Evolutionary conservation across 192 early-diverging fungal species (phyloP).

Genomic region (Gaertneriomyces sp.): DNA sequence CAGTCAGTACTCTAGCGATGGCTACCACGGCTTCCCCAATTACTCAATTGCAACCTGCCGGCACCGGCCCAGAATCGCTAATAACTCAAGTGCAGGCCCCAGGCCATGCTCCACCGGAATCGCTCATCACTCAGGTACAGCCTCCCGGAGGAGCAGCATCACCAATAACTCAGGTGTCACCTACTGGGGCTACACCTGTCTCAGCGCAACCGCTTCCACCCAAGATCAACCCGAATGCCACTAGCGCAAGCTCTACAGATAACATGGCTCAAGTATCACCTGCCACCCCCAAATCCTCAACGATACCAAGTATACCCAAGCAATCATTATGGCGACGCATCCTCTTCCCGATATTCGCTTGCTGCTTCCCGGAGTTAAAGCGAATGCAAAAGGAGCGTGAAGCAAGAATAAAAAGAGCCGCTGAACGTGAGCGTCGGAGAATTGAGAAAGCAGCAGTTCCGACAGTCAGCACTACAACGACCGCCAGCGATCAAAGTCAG

Average conservation of each 20-base stretch:
- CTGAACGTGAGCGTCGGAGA: not conserved
- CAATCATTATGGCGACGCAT: not conserved
- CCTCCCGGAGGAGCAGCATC: not conserved
- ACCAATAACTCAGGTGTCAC: not conserved
- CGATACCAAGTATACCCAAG: not conserved
- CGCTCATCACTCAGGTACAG: constrained; percentile 7
- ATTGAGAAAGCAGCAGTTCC: not conserved
- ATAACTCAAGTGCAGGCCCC: too few species aligned
- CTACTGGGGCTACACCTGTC: not conserved
- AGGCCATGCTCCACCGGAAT: not conserved
- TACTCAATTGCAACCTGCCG: too few species aligned
- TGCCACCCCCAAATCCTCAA: constrained; percentile 8
- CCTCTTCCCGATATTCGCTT: constrained; percentile 1
- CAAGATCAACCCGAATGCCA: not conserved
- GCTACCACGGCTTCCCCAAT: too few species aligned
- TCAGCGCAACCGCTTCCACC: not conserved
- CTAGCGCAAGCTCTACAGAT: not conserved
- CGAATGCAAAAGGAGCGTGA: not conserved
- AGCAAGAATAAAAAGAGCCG: not conserved
- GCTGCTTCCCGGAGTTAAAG: constrained; percentile 3
- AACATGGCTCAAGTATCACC: not conserved
- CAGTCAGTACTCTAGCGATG: too few species aligned
- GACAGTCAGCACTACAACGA: not conserved
- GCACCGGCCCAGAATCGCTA: too few species aligned
- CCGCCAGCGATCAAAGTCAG: not conserved